phyloP scores from a whole-genome alignment of 1,284 basidiomycete genomes.

The Moniliophthora roreri region DNA sequence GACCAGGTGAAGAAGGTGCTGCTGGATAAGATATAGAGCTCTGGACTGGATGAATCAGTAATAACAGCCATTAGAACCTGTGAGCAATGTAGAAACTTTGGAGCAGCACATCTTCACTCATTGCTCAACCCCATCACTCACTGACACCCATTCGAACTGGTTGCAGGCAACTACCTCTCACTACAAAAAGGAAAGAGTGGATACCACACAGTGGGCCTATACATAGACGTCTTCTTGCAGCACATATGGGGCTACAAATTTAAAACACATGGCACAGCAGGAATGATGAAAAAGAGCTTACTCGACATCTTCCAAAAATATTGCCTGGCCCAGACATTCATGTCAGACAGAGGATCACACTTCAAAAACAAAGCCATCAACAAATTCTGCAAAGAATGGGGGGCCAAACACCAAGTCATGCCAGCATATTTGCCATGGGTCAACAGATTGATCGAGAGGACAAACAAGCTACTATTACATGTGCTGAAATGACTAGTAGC shows the following conservation, averaged over 20 bases:
- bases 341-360: slow-evolving; percentile 37
- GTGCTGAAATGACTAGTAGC: slow-evolving; percentile 29
- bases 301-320: slow-evolving; percentile 23
- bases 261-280: slow-evolving; percentile 23
- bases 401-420: slow-evolving; percentile 21
- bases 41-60: slow-evolving; percentile 28
- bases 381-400: slow-evolving; percentile 25
- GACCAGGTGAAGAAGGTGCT: slow-evolving; percentile 28
- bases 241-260: slow-evolving; percentile 27
- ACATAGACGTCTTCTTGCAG: slow-evolving; percentile 27
- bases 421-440: slow-evolving; percentile 40
- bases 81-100: slow-evolving; percentile 26
- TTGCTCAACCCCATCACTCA: slow-evolving; percentile 35
- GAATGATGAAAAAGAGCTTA: slow-evolving; percentile 24
- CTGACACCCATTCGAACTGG: slow-evolving; percentile 32
- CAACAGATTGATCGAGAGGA: slow-evolving; percentile 34
- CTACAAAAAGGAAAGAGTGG: slow-evolving; percentile 33
- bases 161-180: slow-evolving; percentile 33
- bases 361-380: slow-evolving; percentile 34
- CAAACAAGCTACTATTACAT: slow-evolving; percentile 30
- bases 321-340: slow-evolving; percentile 29
- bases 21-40: slow-evolving; percentile 25
- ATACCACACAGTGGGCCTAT: slow-evolving; percentile 26
- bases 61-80: slow-evolving; percentile 29
- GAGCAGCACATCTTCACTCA: slow-evolving; percentile 23